Conservation (phyloP, 73 alveolate genomes). For the Tetrahymena malaccensis region DNA sequence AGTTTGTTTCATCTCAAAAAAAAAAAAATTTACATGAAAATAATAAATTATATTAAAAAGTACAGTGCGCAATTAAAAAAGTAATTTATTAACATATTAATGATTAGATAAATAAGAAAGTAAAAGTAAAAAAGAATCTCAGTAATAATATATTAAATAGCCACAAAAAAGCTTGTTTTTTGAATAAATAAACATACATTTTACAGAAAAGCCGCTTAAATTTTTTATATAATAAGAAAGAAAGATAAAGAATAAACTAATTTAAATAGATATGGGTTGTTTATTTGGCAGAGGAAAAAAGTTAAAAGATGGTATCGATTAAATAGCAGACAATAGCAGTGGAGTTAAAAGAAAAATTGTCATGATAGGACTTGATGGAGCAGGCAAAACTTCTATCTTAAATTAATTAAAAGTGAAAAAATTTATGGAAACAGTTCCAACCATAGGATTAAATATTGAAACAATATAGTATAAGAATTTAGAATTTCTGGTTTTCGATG, state of each 20-base stretch:
- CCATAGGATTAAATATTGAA: constrained; percentile 73
- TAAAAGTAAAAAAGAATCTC: background rate
- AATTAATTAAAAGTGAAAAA: constrained; percentile 45
- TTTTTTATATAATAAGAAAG: too few relatives aligned
- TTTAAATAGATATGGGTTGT: background rate
- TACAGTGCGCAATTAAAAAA: background rate
- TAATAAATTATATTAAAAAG: too few relatives aligned
- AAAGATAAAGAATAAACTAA: background rate
- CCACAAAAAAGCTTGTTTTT: background rate
- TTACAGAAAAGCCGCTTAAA: background rate
- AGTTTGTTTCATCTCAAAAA: background rate
- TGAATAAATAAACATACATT: background rate
- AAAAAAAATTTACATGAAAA: background rate
- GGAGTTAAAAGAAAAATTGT: constrained; percentile 53
- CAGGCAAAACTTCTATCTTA: constrained; percentile 77
- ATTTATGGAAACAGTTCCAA: constrained; percentile 55
- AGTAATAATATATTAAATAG: too few relatives aligned
- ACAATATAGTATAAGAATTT: constrained; percentile 26
- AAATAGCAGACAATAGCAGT: background rate
- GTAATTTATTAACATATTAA: background rate
- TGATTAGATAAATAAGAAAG: background rate
- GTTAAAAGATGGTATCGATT: background rate
- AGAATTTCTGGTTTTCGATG: constrained; percentile 77
- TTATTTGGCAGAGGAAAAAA: background rate
- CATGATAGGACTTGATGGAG: constrained; percentile 71